Evolutionary conservation across 306 rosid species (phyloP), one percentile per base, ranked within the genome.

Genomic region (Corylus avellana): DNA sequence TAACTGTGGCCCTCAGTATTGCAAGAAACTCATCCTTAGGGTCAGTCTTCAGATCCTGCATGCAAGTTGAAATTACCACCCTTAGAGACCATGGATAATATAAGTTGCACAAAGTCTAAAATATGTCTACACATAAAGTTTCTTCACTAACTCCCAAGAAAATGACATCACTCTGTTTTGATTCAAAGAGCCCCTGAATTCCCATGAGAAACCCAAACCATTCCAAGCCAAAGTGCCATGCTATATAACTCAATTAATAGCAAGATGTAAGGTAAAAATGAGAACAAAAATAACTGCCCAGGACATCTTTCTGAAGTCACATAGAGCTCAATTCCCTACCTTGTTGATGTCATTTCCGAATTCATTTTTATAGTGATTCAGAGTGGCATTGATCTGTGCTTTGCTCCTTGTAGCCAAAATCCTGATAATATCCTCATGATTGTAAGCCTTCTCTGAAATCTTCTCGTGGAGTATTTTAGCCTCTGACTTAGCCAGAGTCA

Each of bases 31-130:
- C 97, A 78, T 88, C 88, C 1, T 87, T 80, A 4, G 88, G 82
- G 82, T 84, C 89, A 74, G 84, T 71, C 84, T 91, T 86, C 91
- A 95, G 85, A 78, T 95, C 96, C 99, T 94, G 93, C 84, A 84
- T 32, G 9, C 2, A 48, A 48, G 12, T 0, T 8, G 51, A 48
- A 48, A 68, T 69, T 44, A 73, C 69, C 77, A 87, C 56, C 56
- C 17, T 51, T 17, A 39, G 44, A 39, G 44, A 39, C 46, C 46
- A 42, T 42, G 46, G 46, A 42, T 42, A 5, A 42, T 42, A 42
- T 42, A 42, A 42, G 46, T 42, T 42, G 46, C 46, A 42, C 46
- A 42, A 42, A 42, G 46, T 42, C 46, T 42, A 42, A 42, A 42
- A 42, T 42, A 42, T 42, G 7, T 5, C 53, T 10, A 14, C 53